Base-by-base conservation (phyloP, 345 rosid species). In the Nephelium lappaceum region DNA sequence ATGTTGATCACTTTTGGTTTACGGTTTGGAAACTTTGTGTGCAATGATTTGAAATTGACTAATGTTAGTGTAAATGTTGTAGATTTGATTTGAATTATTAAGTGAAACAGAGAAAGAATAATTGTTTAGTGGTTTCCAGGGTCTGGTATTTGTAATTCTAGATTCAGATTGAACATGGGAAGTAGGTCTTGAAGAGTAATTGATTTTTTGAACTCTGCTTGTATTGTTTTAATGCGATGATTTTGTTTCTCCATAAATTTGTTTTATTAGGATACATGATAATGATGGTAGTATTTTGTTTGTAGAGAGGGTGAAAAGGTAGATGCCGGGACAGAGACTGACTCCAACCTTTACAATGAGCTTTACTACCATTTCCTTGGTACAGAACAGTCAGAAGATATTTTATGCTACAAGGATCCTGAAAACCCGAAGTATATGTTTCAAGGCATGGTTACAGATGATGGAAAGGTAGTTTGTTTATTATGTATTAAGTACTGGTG, bases 241-340 rank as follows among this genome's bases (percentile, higher is more conserved):
- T 4, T 75, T 49, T 47, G 45, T 65, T 74, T 43, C n/a, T 74
- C 11, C 10, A 31, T 62, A 10, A 21, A 42, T 45, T 60, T 14
- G 12, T 61, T 19, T 45, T 49, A 0, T 47, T 53, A 47, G 43
- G 58, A 70, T 38, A 45, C 6, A 31, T 69, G 31, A 43, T 11
- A 25, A 24, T 65, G 47, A 23, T 41, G 31, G 79, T 69, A 21
- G 38, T 75, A 69, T 36, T 63, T 53, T 43, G 38, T 81, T 18
- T 88, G 82, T 79, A 96, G 99, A 83, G 93, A 91, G 80, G 97
- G 92, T 78, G 94, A 87, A 75, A 75, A 81, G 24, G 69, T 92
- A 55, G 99, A 96, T 91, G 98, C 97, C 75, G 99, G 98, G 58
- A 94, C 93, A 41, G 98, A 94, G 91, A 96, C 97, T 23, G 87